Percentiles rank a stretch among this genome's conserved stretches.
phyloP scores from a whole-genome alignment of 176 grass and related monocot genomes.

The Chloris gayana region DNA sequence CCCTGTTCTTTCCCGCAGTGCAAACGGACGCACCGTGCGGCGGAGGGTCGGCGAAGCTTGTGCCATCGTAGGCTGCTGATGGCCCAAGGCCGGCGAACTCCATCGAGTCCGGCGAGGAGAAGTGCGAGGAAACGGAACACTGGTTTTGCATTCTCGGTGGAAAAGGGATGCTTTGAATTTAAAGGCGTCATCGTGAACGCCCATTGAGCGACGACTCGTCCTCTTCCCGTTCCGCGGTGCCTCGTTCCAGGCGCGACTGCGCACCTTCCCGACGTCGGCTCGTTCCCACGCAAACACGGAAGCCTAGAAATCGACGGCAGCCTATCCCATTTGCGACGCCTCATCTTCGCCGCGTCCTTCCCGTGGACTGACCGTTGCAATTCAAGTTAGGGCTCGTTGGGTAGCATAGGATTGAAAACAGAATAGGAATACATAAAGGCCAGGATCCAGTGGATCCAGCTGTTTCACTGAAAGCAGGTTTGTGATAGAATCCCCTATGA shows the following conservation, averaged over 20 bases:
- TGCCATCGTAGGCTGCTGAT: not conserved
- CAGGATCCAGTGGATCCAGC: no score
- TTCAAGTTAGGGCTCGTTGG: no score
- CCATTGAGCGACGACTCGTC: not conserved
- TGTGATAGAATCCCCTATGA: no score
- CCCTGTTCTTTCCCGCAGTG: not conserved
- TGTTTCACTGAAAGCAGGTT: no score
- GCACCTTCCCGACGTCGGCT: not conserved
- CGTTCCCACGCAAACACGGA: not conserved
- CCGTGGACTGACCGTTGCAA: no score
- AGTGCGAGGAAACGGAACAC: not conserved
- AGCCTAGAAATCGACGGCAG: not conserved
- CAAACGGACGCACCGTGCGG: not conserved
- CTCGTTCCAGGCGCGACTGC: not conserved
- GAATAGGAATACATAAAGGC: no score
- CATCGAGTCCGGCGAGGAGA: not conserved
- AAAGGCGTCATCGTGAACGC: not conserved
- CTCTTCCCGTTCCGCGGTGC: not conserved
- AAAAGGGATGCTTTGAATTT: not conserved
- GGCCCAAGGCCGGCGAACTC: not conserved
- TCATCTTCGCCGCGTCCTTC: not conserved
- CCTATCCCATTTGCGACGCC: not conserved
- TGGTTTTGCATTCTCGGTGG: not conserved
- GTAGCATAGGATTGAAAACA: no score
- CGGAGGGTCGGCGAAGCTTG: constrained; percentile 22